Evolutionary conservation across 805 yeast species (phyloP).

Genomic region (Ogataea philodendri): DNA sequence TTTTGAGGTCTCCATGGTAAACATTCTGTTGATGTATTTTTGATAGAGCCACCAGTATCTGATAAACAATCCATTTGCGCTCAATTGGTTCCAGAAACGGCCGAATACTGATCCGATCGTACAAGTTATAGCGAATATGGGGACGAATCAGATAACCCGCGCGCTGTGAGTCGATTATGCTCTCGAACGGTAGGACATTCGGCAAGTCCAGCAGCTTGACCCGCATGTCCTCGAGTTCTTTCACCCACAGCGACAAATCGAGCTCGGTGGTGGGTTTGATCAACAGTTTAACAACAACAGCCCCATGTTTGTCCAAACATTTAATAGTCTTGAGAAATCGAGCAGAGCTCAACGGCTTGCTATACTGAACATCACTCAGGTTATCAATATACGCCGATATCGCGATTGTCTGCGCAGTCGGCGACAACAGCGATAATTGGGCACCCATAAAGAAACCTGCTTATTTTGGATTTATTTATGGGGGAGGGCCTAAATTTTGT

Average conservation of each 20-base stretch:
- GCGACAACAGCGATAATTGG: conserved; percentile 79
- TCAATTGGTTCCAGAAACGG: conserved; percentile 84
- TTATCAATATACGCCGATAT: conserved; percentile 86
- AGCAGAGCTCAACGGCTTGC: conserved; percentile 72
- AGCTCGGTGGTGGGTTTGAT: conserved; percentile 59
- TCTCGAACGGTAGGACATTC: conserved; percentile 68
- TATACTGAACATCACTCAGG: conserved; percentile 69
- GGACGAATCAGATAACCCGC: conserved; percentile 92
- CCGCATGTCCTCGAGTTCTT: conserved; percentile 36
- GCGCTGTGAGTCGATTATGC: conserved; percentile 80
- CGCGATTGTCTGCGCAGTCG: conserved; percentile 89
- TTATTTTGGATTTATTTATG: too few species aligned
- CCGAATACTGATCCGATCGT: conserved; percentile 80
- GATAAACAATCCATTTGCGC: conserved; percentile 81
- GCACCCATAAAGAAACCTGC: conserved; percentile 65
- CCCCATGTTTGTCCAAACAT: conserved; percentile 72
- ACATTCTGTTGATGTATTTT: conserved; percentile 62
- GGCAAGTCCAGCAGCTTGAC: conserved; percentile 46
- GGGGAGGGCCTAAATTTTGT: too few species aligned
- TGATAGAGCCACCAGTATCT: conserved; percentile 61
- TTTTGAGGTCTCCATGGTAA: conserved; percentile 87
- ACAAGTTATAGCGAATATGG: conserved; percentile 71
- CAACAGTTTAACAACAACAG: conserved; percentile 74
- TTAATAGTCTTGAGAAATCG: conserved; percentile 83
- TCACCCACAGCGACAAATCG: conserved; percentile 35